Evolutionary conservation across 257 asterid species (phyloP), one percentile per base, ranked within the genome.

Genomic region (Echium plantagineum): DNA sequence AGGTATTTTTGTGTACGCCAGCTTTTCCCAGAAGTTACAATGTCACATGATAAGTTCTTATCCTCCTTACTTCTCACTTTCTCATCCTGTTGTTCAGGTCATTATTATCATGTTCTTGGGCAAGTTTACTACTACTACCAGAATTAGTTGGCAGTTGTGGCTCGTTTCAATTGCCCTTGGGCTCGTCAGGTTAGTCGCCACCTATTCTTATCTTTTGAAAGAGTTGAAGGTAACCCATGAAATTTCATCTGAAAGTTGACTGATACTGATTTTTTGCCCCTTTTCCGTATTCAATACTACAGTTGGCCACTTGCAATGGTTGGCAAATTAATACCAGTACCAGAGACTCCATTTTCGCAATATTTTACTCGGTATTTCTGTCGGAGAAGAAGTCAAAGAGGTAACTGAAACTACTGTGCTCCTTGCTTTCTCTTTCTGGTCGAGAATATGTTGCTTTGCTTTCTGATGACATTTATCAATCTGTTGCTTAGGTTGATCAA

Each of bases 71-170:
- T 13, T n/a, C 51, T 21, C 15, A n/a, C 3, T 57, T 17, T 35
- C 31, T 26, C 66, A 53, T 21, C 42, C 32, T 28, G 32, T 32
- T 58, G 38, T 65, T 51, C 75, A 91, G 98, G 91, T 83, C 28
- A 32, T 91, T 38, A 91, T 91, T 15, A 85, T 91, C 68, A 77
- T 85, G 65, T 87, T 91, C 59, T 90, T 91, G 58, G 96, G 98
- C 56, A 88, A 80, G 68, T 91, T 91, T 56, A 59, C 86, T 18
- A 54, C 91, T 2, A 83, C 86, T 0, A 88, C 85, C 57, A 83
- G 86, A 24, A 86, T 90, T 22, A 85, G 86, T 68, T 87, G 98
- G 98, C 55, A 90, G 72, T 66, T 90, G 67, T 87, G 98, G 98
- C 83, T 87, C 48, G 95, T 87, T 32, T 85, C 96, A n/a, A 60